These are phyloP conservation scores for Myotisia sp. DNA, from an alignment of 2,329 filamentous ascomycete species.

Conservation along the genomic window DNA sequence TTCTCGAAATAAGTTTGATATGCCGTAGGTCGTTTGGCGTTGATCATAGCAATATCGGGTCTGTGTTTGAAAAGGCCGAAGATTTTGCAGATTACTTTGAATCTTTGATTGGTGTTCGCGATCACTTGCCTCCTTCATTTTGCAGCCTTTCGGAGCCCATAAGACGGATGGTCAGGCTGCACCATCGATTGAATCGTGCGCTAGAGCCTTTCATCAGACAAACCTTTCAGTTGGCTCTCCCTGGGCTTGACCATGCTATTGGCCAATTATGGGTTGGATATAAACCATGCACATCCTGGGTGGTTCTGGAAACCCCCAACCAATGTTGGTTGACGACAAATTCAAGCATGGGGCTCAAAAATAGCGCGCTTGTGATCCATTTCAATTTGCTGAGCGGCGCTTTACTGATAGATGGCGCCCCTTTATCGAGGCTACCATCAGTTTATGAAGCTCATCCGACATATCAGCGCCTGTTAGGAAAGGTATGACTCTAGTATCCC, in stretches of 20 bases:
- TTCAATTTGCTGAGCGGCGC: conserved; percentile 1
- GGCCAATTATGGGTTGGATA: conserved; percentile 18
- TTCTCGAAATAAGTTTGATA: conserved; percentile 29
- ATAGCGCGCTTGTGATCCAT: conserved; percentile 4
- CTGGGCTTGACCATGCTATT: conserved; percentile 12
- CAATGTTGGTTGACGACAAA: conserved; percentile 12
- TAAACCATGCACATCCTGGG: conserved; percentile 12
- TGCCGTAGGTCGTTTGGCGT: conserved; percentile 35
- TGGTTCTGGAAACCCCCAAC: conserved; percentile 33
- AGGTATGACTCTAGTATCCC: conserved; percentile 1
- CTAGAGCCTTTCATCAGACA: conserved; percentile 13
- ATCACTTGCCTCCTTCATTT: conserved; percentile 14
- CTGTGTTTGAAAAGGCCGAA: conserved; percentile 15
- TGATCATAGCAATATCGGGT: conserved; percentile 20
- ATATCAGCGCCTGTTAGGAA: conserved; percentile 4
- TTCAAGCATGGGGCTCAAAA: conserved; percentile 16
- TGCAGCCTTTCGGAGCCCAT: conserved; percentile 6
- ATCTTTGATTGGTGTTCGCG: conserved; percentile 26
- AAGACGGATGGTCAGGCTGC: conserved; percentile 14
- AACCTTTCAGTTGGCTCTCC: conserved; percentile 11
- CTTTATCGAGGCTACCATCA: conserved; percentile 1
- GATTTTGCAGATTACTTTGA: conserved; percentile 25
- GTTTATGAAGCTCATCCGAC: neutral
- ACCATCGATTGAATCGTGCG: conserved; percentile 14
- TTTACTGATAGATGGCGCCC: conserved; percentile 4